Conservation (phyloP, 306 rosid species). For the Parietaria judaica region DNA sequence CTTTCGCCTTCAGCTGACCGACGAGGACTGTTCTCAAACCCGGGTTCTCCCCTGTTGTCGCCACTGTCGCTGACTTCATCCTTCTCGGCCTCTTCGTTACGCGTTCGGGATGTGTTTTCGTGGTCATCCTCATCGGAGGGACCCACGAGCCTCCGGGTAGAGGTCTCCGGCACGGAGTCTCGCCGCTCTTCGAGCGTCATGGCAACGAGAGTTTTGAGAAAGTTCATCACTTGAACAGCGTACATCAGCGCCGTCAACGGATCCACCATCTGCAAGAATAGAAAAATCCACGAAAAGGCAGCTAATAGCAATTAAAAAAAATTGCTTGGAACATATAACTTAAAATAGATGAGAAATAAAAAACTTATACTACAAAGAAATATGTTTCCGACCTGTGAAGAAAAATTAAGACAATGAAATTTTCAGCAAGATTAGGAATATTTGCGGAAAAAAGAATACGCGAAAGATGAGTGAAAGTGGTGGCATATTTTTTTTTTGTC, state of each 20-base stretch:
- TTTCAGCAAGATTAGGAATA: too few relatives aligned
- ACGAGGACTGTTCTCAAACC: constrained; percentile 33
- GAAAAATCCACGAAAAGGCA: background rate
- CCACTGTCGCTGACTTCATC: constrained; percentile 42
- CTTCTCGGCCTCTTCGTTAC: constrained; percentile 22
- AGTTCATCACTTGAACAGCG: constrained; percentile 97
- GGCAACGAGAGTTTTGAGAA: constrained; percentile 76
- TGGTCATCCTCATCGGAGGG: constrained; percentile 67
- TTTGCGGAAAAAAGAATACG: too few relatives aligned
- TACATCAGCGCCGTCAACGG: constrained; percentile 98
- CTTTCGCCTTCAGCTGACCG: constrained; percentile 23
- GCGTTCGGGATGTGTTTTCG: constrained; percentile 43
- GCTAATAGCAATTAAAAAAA: too few relatives aligned
- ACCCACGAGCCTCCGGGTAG: constrained; percentile 38
- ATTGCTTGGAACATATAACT: too few relatives aligned
- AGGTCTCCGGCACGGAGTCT: constrained; percentile 52
- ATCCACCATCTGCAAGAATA: constrained; percentile 61
- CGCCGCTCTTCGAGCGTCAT: constrained; percentile 71
- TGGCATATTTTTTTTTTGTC: too few relatives aligned
- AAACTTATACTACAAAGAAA: too few relatives aligned
- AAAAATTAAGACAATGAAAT: too few relatives aligned
- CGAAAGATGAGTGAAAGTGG: too few relatives aligned
- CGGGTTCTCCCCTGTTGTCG: constrained; percentile 45
- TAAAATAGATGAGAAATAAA: too few relatives aligned
- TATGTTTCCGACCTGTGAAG: too few relatives aligned